Evolutionary conservation across 2,329 filamentous ascomycete species (phyloP).

Genomic region (Alternaria triticina): DNA sequence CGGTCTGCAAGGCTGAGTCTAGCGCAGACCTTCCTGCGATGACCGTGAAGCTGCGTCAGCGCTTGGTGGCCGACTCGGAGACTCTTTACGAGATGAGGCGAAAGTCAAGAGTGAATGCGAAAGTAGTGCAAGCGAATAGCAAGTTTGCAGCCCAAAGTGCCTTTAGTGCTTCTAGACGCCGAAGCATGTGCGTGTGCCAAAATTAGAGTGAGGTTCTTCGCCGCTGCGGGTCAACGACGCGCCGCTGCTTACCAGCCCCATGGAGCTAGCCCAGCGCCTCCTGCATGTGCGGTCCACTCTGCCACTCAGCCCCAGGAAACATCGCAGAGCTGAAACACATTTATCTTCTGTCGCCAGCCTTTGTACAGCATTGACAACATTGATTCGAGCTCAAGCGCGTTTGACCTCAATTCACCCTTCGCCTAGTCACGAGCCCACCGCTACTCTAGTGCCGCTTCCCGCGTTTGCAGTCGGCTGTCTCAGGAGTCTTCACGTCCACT

Average conservation of each 20-base stretch:
- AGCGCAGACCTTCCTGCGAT: slow-evolving; percentile 16
- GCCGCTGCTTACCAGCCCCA: slow-evolving; percentile 13
- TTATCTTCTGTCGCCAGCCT: slow-evolving; percentile 18
- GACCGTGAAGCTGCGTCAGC: slow-evolving; percentile 13
- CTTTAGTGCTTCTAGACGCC: neutral
- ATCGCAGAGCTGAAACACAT: slow-evolving; percentile 15
- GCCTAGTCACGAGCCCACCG: neutral
- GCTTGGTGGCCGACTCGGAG: neutral
- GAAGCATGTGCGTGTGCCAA: slow-evolving; percentile 19
- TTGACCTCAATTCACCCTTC: slow-evolving; percentile 9
- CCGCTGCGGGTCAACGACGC: slow-evolving; percentile 11
- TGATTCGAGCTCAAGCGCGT: slow-evolving; percentile 9
- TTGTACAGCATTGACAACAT: slow-evolving; percentile 14
- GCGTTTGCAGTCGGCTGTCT: slow-evolving; percentile 35
- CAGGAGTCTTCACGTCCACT: slow-evolving; percentile 42
- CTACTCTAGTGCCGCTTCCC: slow-evolving; percentile 15
- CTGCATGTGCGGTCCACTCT: slow-evolving; percentile 9
- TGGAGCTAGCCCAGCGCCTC: slow-evolving; percentile 16
- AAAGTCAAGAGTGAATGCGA: neutral
- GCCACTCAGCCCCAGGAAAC: slow-evolving; percentile 23
- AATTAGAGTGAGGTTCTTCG: slow-evolving; percentile 23
- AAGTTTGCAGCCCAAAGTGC: neutral
- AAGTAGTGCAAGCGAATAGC: neutral
- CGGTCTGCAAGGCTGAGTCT: slow-evolving; percentile 23
- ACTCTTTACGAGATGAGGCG: neutral